Base-by-base conservation (phyloP, 257 asterid species). In the Nicotiana noctiflora region DNA sequence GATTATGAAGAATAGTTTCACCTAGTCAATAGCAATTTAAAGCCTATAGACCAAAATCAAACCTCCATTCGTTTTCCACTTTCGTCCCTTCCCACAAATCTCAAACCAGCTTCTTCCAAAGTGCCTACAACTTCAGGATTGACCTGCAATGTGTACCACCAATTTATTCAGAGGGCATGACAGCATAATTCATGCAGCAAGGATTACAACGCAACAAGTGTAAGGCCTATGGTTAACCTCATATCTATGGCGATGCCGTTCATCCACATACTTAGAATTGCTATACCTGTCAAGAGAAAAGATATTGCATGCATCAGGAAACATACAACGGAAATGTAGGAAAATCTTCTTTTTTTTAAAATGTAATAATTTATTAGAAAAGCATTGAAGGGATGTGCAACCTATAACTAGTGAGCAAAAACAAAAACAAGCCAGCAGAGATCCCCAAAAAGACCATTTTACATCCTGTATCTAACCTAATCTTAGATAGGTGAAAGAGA, bases 51-150 rank as follows among this genome's bases (percentile, higher is more conserved):
- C 63, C 78, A 56, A 40, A 82, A 85, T 85, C 88, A 52, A 6
- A 94, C 98, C 99, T 96, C 99, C 99, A 96, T 96, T 75, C 97
- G 82, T 80, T 90, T 88, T 65, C 96, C 96, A 83, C 86, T 94
- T 91, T 92, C 97, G 82, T 96, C 99, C 84, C 83, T 96, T 81
- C 99, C 98, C 13, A 96, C 99, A 90, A 96, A 96, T 82, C 86
- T 89, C 81, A 96, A 80, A 64, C 97, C 98, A 64, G 96, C 91
- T 87, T 90, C 85, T 83, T 96, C 98, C 78, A 96, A 80, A 70
- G 68, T 79, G 84, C 80, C 84, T 77, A 90, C 91, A 87, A 91
- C 86, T 29, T 90, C 92, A 3, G 99, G 99, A 82, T 95, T 95
- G 80, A 95, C 99, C 99, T 95, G 88, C 66, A 89, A 79, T 79